Percentiles rank a stretch among this genome's conserved stretches.
Conservation (phyloP, 495 filamentous ascomycete species). For the Darksidea phi region DNA sequence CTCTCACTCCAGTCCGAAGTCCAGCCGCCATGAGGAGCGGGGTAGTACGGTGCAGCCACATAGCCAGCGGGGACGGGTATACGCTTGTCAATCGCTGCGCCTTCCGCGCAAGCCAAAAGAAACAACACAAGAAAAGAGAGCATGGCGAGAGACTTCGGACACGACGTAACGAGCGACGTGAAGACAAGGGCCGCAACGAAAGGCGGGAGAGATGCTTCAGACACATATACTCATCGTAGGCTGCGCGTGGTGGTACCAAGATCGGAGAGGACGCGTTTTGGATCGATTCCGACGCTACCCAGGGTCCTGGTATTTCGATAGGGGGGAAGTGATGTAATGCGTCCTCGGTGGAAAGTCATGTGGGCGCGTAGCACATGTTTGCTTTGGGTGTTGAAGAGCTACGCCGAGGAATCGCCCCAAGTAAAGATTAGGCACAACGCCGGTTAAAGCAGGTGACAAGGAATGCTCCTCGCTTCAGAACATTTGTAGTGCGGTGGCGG, state of each 20-base stretch:
- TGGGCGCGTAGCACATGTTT: too few relatives aligned
- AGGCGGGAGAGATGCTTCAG: neutral
- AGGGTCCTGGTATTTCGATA: slow-evolving; percentile 18
- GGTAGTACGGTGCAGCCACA: slow-evolving; percentile 35
- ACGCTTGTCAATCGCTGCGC: slow-evolving; percentile 15
- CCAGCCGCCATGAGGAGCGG: slow-evolving; percentile 36
- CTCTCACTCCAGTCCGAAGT: slow-evolving; percentile 33
- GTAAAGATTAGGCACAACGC: neutral
- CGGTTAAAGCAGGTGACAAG: slow-evolving; percentile 25
- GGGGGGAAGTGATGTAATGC: neutral
- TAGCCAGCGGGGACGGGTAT: slow-evolving; percentile 29
- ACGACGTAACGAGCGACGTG: neutral
- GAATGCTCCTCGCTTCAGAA: slow-evolving; percentile 10
- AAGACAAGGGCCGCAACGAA: slow-evolving; percentile 6
- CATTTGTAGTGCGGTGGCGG: too few relatives aligned
- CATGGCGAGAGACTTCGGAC: neutral
- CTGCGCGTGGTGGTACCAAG: neutral
- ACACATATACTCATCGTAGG: neutral
- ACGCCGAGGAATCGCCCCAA: neutral
- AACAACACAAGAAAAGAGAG: slow-evolving; percentile 15
- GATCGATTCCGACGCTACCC: slow-evolving; percentile 12
- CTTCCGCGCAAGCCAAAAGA: neutral
- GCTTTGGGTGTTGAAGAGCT: neutral
- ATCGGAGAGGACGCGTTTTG: slow-evolving; percentile 14
- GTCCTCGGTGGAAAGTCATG: neutral